These are phyloP conservation scores for Cladosporium colombiae DNA, from an alignment of 2,329 filamentous ascomycete genomes.

Conservation along the genomic window DNA sequence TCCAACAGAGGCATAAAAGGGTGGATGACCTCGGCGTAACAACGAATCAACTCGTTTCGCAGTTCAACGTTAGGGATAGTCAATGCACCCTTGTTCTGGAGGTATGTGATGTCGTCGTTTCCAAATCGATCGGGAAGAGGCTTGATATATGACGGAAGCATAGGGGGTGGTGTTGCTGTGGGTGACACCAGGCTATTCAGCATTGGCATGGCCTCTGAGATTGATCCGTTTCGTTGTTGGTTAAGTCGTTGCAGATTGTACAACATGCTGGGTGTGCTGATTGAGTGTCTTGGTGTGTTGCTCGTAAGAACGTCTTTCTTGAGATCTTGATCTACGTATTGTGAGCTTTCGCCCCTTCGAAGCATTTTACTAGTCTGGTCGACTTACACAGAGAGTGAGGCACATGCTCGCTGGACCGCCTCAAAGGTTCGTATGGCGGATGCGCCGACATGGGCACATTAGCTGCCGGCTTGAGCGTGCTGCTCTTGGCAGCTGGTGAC, in stretches of 20 bases:
- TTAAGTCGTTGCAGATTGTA: constrained; percentile 34
- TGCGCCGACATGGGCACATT: constrained; percentile 34
- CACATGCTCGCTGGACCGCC: constrained; percentile 49
- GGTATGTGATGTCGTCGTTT: constrained; percentile 78
- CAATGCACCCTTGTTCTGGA: constrained; percentile 81
- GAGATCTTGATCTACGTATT: constrained; percentile 33
- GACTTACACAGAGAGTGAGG: constrained; percentile 65
- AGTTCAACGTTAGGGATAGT: constrained; percentile 69
- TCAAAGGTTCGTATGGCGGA: constrained; percentile 36
- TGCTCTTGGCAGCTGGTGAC: constrained; percentile 24
- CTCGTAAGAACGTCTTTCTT: constrained; percentile 24
- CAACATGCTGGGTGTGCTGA: constrained; percentile 35
- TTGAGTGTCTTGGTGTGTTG: constrained; percentile 24
- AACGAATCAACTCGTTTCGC: constrained; percentile 77
- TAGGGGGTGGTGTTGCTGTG: constrained; percentile 34
- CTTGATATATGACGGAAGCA: constrained; percentile 71
- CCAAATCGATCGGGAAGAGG: constrained; percentile 76
- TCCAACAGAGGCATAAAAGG: constrained; percentile 90
- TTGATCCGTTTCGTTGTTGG: constrained; percentile 27
- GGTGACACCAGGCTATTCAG: constrained; percentile 32
- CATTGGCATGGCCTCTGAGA: constrained; percentile 29
- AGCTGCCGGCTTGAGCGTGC: constrained; percentile 26
- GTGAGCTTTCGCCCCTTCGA: not conserved
- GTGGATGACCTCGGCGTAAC: constrained; percentile 86
- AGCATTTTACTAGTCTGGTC: not conserved